These are phyloP conservation scores for Juglanconis oblonga DNA, from an alignment of 2,329 filamentous ascomycete genomes.

Conservation along the genomic window DNA sequence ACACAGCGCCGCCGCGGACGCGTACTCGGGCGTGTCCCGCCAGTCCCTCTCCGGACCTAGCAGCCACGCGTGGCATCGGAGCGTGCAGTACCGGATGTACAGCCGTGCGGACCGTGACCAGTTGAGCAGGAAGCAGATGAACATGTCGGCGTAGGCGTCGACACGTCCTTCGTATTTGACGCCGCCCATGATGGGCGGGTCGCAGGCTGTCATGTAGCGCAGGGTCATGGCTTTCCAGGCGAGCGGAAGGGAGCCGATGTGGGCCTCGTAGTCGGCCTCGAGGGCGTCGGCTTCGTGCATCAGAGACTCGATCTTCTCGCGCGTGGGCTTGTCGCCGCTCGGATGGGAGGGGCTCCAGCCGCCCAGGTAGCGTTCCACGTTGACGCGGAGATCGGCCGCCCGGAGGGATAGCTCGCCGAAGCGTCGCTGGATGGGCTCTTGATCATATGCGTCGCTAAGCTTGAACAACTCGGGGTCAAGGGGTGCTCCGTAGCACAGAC, in stretches of 20 bases:
- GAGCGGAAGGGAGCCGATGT: slow-evolving; percentile 3
- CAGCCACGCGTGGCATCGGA: slow-evolving; percentile 18
- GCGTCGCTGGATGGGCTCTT: slow-evolving; percentile 8
- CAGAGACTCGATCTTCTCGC: slow-evolving; percentile 3
- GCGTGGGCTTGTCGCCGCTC: not conserved
- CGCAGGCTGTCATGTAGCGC: slow-evolving; percentile 3
- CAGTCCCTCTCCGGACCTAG: slow-evolving; percentile 12
- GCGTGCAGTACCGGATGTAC: slow-evolving; percentile 14
- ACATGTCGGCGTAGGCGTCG: slow-evolving; percentile 19
- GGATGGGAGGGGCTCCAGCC: slow-evolving; percentile 14
- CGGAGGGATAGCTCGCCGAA: slow-evolving; percentile 18
- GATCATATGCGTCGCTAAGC: slow-evolving; percentile 10
- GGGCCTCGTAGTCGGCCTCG: slow-evolving; percentile 16
- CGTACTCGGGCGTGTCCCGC: slow-evolving; percentile 9
- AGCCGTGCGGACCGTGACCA: slow-evolving; percentile 16
- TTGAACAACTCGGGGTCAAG: slow-evolving; percentile 15
- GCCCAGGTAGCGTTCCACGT: slow-evolving; percentile 12
- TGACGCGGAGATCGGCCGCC: slow-evolving; percentile 16
- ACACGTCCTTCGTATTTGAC: slow-evolving; percentile 10
- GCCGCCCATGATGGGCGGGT: slow-evolving; percentile 13
- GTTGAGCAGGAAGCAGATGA: slow-evolving; percentile 18
- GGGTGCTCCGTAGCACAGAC: slow-evolving; percentile 16
- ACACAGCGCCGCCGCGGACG: not conserved
- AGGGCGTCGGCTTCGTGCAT: slow-evolving; percentile 12
- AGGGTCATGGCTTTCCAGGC: slow-evolving; percentile 17